Percentiles rank a stretch among this genome's conserved stretches.
Evolutionary conservation across 495 filamentous ascomycete species (phyloP).

Genomic region (Penicillium ochrochloron): DNA sequence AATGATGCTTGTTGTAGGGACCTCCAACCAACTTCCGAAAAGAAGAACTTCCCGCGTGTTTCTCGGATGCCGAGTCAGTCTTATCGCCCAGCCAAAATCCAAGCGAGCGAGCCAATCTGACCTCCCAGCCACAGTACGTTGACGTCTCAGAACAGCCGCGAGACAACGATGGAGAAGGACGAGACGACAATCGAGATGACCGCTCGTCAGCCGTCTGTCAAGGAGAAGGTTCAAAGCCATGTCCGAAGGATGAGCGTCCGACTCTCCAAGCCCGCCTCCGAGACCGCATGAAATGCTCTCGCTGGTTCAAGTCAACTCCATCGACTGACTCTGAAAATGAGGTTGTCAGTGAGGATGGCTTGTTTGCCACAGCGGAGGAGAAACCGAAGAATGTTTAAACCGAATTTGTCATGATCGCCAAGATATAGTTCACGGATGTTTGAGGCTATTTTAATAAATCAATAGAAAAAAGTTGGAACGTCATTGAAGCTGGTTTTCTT

Average conservation of each 20-base stretch:
- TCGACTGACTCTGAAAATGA: conserved; percentile 10
- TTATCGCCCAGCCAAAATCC: conserved; percentile 25
- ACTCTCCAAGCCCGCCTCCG: conserved; percentile 28
- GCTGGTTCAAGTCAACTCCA: conserved; percentile 21
- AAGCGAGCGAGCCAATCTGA: conserved; percentile 36
- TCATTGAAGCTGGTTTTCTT: conserved; percentile 46
- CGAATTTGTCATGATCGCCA: not conserved
- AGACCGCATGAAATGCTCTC: conserved; percentile 26
- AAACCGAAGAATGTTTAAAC: conserved; percentile 6
- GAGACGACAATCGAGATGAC: conserved; percentile 32
- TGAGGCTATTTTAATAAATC: conserved; percentile 22
- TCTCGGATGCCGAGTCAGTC: conserved; percentile 53
- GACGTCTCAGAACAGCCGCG: conserved; percentile 43
- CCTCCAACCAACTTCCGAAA: conserved; percentile 53
- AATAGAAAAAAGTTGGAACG: conserved; percentile 54
- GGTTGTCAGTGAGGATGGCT: conserved; percentile 3
- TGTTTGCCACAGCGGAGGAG: conserved; percentile 6
- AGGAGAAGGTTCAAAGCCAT: conserved; percentile 39
- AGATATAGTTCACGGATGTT: not conserved
- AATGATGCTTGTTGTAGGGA: conserved; percentile 31
- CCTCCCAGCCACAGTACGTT: conserved; percentile 42
- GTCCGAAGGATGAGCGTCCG: conserved; percentile 42
- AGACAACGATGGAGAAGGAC: conserved; percentile 39
- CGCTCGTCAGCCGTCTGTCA: conserved; percentile 34
- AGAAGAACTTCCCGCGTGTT: conserved; percentile 47